phyloP scores from a whole-genome alignment of 768 basidiomycete genomes.

The Roridomyces roridus region DNA sequence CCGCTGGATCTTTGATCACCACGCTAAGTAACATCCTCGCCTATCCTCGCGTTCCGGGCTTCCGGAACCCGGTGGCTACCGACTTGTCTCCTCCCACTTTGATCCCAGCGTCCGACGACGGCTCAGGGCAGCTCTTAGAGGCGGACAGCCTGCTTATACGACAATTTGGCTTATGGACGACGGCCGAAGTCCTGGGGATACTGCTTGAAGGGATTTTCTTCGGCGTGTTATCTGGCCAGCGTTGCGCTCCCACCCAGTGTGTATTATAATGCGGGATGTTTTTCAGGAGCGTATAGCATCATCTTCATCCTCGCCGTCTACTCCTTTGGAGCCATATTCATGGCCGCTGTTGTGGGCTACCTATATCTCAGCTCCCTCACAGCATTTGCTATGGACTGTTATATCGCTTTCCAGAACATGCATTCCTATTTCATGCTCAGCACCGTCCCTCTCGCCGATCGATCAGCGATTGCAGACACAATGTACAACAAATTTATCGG shows the following conservation, averaged over 20 bases:
- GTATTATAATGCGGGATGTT: no score
- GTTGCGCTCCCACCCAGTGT: background rate
- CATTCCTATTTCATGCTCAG: background rate
- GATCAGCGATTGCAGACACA: slow-evolving; percentile 3
- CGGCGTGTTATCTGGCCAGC: background rate
- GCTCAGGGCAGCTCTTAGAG: no score
- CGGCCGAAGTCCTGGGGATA: slow-evolving; percentile 4
- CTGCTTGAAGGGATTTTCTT: slow-evolving; percentile 4
- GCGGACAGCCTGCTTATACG: no score
- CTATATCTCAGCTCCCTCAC: slow-evolving; percentile 2
- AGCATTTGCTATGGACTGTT: slow-evolving; percentile 4
- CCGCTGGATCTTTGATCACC: no score
- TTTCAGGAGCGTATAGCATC: slow-evolving; percentile 6
- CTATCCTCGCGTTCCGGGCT: no score
- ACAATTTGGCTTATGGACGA: no score
- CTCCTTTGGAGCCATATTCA: background rate
- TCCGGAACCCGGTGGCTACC: no score
- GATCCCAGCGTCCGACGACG: no score
- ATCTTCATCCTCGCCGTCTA: slow-evolving; percentile 6
- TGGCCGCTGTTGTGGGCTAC: slow-evolving; percentile 8
- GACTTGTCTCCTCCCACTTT: no score
- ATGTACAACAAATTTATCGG: background rate
- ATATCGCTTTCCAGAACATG: slow-evolving; percentile 3
- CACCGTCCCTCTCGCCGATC: slow-evolving; percentile 4
- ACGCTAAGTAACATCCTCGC: no score